Percentiles rank a stretch among this genome's conserved stretches.
Evolutionary conservation across 2,329 filamentous ascomycete genomes (phyloP).

Genomic region (Aspergillus viridinutans): DNA sequence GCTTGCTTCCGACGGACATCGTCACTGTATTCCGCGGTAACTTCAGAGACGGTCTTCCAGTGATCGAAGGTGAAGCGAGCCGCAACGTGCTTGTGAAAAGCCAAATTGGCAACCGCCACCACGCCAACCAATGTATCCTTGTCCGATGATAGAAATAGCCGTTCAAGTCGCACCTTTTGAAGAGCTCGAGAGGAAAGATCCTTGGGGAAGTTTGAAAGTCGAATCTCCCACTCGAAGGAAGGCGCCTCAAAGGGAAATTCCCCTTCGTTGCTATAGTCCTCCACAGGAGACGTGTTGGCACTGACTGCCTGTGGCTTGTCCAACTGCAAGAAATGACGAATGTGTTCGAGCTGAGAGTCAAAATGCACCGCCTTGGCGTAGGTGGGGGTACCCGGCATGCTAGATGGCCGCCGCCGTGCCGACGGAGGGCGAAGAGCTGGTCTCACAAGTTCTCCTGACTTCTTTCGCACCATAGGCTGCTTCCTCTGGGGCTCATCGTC

Average conservation of each 20-base stretch:
- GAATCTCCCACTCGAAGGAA: conserved; percentile 81
- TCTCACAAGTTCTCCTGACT: conserved; percentile 93
- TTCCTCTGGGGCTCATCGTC: conserved; percentile 65
- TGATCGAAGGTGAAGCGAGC: conserved; percentile 95
- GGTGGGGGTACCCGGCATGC: conserved; percentile 95
- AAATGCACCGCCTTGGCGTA: conserved; percentile 98
- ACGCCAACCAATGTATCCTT: conserved; percentile 82
- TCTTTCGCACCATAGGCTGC: conserved; percentile 94
- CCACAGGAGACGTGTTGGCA: conserved; percentile 84
- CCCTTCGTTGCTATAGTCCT: conserved; percentile 77
- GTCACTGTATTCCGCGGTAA: conserved; percentile 79
- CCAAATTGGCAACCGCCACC: conserved; percentile 79
- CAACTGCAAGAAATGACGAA: conserved; percentile 90
- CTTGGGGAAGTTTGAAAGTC: conserved; percentile 74
- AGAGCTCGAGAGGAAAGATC: conserved; percentile 59
- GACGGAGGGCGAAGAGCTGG: conserved; percentile 80
- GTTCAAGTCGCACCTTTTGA: conserved; percentile 71
- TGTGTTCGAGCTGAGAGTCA: conserved; percentile 91
- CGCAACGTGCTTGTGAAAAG: conserved; percentile 84
- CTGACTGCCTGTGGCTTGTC: conserved; percentile 95
- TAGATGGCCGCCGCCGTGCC: conserved; percentile 73
- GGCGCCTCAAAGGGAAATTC: conserved; percentile 77
- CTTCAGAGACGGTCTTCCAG: conserved; percentile 97
- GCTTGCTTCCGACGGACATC: conserved; percentile 65
- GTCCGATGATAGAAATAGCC: conserved; percentile 80